Base-by-base conservation (phyloP, 495 filamentous ascomycete species). In the Podospora pseudocomata region DNA sequence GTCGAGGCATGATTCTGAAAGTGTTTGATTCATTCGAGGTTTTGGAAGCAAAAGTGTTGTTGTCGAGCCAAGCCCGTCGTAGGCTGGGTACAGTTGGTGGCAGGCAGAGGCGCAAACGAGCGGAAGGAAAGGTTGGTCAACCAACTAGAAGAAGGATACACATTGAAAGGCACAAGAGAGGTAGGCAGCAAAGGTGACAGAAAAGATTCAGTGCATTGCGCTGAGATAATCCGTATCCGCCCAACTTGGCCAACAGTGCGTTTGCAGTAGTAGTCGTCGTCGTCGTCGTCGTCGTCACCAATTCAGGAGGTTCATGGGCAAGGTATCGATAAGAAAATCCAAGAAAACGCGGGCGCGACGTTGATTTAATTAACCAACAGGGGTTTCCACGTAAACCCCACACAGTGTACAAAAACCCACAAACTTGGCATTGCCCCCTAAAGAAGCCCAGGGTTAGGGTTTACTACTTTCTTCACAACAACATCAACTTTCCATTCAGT, bases 1-100 rank as follows among this genome's bases (percentile, higher is more conserved):
- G 84, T 63, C 82, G 80, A 16, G 84, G 84, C 85, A 88, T 88
- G n/a, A 65, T 60, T 49, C n/a, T 1, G 59, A 27, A 60, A 58
- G 55, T 13, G 23, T 58, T 58, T 7, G 0, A 57, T 20, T 20
- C 5, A 5, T 20, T 58, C n/a, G 18, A 58, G 11, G 11, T 6
- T 32, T 11, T 23, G 23, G 18, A 58, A 26, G 6, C 7, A 19
- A 26, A 11, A 58, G 55, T 32, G 55, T 58, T 58, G 55, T 19
- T 23, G 54, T 18, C 18, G 54, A 13, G 16, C 5, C 6, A 57
- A 58, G 39, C 39, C 39, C 39, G 39, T 49, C 9, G 39, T 7
- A 32, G 7, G 39, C 9, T 49, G 7, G 39, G 15, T 49, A 11
- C 3, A 13, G 65, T 13, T 5, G 15, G 15, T 61, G 9, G 23